These are phyloP conservation scores for Daldinia sp. DNA, from an alignment of 2,329 filamentous ascomycete species.

Conservation along the genomic window DNA sequence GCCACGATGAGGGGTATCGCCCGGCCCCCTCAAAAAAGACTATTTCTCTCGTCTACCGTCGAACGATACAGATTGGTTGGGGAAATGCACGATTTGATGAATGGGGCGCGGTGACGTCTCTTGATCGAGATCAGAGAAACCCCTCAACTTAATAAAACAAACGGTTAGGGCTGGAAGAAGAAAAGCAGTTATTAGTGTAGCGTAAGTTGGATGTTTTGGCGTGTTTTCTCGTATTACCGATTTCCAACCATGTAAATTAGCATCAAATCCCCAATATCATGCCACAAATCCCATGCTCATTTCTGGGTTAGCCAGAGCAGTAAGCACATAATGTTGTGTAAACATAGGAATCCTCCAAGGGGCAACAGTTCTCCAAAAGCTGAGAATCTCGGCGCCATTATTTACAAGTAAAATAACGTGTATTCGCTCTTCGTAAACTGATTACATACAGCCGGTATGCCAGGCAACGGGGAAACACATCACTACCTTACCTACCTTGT, in stretches of 20 bases:
- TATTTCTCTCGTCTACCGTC: background rate
- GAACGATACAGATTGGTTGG: slow-evolving; percentile 21
- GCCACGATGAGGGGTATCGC: slow-evolving; percentile 16
- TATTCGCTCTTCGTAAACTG: slow-evolving; percentile 2
- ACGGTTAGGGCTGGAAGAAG: slow-evolving; percentile 14
- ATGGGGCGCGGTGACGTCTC: slow-evolving; percentile 13
- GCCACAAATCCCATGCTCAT: slow-evolving; percentile 4
- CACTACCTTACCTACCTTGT: slow-evolving; percentile 20
- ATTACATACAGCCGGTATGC: slow-evolving; percentile 2
- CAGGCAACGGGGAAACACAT: slow-evolving; percentile 11
- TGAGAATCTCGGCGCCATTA: slow-evolving; percentile 14
- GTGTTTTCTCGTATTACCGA: slow-evolving; percentile 7
- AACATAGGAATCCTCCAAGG: slow-evolving; percentile 11
- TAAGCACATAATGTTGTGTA: slow-evolving; percentile 28
- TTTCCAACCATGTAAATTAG: slow-evolving; percentile 3
- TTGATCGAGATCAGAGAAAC: slow-evolving; percentile 8
- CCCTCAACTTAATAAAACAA: slow-evolving; percentile 3
- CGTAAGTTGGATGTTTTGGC: slow-evolving; percentile 1
- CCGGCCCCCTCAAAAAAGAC: background rate
- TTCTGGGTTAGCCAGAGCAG: slow-evolving; percentile 16
- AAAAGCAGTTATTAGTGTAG: slow-evolving; percentile 15
- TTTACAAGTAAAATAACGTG: background rate
- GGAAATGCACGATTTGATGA: slow-evolving; percentile 22
- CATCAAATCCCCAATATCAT: slow-evolving; percentile 1
- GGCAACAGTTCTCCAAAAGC: background rate